Base-by-base conservation (phyloP, 225 moss, liverwort and hornwort genomes). In the Physcomitrellopsis africana region DNA sequence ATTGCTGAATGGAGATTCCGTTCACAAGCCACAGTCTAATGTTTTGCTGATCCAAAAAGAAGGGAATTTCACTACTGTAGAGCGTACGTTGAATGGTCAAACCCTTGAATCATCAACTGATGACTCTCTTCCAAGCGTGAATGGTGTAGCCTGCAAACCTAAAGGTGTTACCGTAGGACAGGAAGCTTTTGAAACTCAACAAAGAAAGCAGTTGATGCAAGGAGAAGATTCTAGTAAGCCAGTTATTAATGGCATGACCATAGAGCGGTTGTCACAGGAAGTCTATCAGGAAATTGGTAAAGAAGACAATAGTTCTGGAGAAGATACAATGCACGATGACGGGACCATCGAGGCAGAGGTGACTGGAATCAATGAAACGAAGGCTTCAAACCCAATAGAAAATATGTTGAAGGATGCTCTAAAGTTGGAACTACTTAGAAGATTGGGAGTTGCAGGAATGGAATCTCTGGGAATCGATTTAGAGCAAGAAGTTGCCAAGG, bases 401-500 rank as follows among this genome's bases (percentile, higher is more conserved):
- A 78, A 68, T 63, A 55, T 85, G 81, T 86, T 93, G 43, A 75
- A 74, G 68, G 86, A 94, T 81, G 93, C 97, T 61, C 67, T 99
- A 63, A 89, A 93, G 75, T 84, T 94, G 77, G 97, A 99, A 77
- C 49, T 92, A 1, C 78, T 94, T 17, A 83, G 94, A 76, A 91
- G 97, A 74, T 41, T 99, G 60, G 97, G 97, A 56, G 77, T 27
- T 67, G 91, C 94, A 70, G 94, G 97, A 43, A 72, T 94, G 82
- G 92, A 93, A 80, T 81, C 90, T 59, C 27, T 94, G 27, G 92
- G 90, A 56, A n/a, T 93, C 71, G 87, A 99, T 80, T 51, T 99
- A 76, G 90, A 92, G 48, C 19, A 76, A 63, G 97, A 99, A 81
- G 68, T 89, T 71, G 66, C 65, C 24, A 94, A 89, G 65, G 93